Conservation (phyloP, 768 basidiomycete species). For the Mycena floridula region DNA sequence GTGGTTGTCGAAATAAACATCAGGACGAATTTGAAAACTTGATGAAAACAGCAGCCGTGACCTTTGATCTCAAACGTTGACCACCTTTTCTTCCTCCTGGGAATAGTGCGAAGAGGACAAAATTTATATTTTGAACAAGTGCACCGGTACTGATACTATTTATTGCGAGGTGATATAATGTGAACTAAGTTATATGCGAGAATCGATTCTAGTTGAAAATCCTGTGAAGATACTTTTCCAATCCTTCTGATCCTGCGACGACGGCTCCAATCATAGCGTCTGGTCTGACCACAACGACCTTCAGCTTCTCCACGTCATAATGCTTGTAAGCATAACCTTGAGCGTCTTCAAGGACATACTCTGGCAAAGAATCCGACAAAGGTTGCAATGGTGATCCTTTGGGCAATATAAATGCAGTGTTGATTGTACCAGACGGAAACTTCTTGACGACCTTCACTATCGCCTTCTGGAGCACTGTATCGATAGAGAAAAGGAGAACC, state of each 20-base stretch:
- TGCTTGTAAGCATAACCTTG: conserved; percentile 19
- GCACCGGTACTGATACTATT: too few relatives aligned
- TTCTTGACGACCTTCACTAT: not conserved
- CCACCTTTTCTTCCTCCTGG: too few relatives aligned
- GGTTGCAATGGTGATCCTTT: conserved; percentile 1
- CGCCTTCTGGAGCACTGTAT: not conserved
- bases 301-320: conserved; percentile 48
- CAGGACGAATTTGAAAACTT: too few relatives aligned
- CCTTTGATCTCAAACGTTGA: too few relatives aligned
- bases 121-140: too few relatives aligned
- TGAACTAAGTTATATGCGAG: too few relatives aligned
- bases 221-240: conserved; percentile 10
- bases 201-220: too few relatives aligned
- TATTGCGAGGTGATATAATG: too few relatives aligned
- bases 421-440: not conserved
- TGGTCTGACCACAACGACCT: conserved; percentile 16
- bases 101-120: too few relatives aligned
- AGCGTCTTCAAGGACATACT: conserved; percentile 16
- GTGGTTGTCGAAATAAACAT: too few relatives aligned
- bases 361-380: conserved; percentile 3
- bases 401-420: conserved; percentile 1
- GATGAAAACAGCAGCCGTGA: too few relatives aligned
- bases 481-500: conserved; percentile 3
- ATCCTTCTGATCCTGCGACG: conserved; percentile 13
- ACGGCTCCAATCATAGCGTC: conserved; percentile 18